These are phyloP conservation scores for Bipolaris oryzae DNA, from an alignment of 2,329 filamentous ascomycete species.

Conservation along the genomic window DNA sequence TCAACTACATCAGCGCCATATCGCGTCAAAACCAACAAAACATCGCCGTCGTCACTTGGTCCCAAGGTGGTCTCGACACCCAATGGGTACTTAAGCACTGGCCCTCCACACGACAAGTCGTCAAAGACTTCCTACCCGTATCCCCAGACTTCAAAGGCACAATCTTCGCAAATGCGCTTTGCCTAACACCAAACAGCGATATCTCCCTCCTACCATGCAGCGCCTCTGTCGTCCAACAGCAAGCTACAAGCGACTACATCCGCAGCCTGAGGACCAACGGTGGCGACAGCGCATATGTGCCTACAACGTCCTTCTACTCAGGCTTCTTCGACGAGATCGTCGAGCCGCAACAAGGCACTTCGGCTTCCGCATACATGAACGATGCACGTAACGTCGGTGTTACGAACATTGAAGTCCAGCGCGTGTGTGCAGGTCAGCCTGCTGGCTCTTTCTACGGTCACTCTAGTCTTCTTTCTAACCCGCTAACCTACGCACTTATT, in stretches of 20 bases:
- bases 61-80: slow-evolving; percentile 60
- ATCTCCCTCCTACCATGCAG: slow-evolving; percentile 34
- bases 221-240: slow-evolving; percentile 57
- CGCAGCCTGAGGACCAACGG: slow-evolving; percentile 50
- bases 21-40: slow-evolving; percentile 7
- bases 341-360: slow-evolving; percentile 55
- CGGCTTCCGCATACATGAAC: slow-evolving; percentile 56
- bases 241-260: slow-evolving; percentile 54
- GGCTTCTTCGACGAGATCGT: slow-evolving; percentile 59
- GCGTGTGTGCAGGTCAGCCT: slow-evolving; percentile 48
- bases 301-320: slow-evolving; percentile 61
- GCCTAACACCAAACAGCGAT: slow-evolving; percentile 26
- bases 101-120: slow-evolving; percentile 55
- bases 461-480: slow-evolving; percentile 58
- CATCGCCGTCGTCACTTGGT: slow-evolving; percentile 51
- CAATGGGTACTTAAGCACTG: slow-evolving; percentile 67
- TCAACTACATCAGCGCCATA: slow-evolving; percentile 61
- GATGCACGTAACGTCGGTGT: slow-evolving; percentile 55
- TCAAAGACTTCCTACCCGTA: slow-evolving; percentile 60
- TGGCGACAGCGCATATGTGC: slow-evolving; percentile 61
- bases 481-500: slow-evolving; percentile 53
- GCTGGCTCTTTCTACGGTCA: slow-evolving; percentile 58
- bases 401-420: slow-evolving; percentile 58
- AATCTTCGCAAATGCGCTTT: slow-evolving; percentile 41
- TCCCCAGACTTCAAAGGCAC: slow-evolving; percentile 62